A percentile compares a stretch with the other conserved stretches of the same genome.
Conservation (phyloP, 768 basidiomycete genomes). For the Suillus lakei region DNA sequence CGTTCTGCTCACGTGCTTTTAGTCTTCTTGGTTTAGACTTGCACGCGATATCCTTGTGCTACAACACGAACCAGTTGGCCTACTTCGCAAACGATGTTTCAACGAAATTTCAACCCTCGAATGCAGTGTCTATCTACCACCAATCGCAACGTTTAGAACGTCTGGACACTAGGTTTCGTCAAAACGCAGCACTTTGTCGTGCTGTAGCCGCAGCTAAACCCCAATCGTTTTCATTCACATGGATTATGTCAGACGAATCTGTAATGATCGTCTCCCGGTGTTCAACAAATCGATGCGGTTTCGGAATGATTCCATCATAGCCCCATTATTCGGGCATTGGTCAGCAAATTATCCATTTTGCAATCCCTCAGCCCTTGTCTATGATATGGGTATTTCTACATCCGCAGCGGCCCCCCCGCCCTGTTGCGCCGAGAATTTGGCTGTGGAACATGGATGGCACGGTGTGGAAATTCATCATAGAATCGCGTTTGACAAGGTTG, state of each 20-base stretch:
- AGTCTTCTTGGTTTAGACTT: slow-evolving; percentile 1
- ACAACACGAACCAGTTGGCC: slow-evolving; percentile 1
- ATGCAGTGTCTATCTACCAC: background rate
- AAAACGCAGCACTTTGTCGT: background rate
- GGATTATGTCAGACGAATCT: background rate
- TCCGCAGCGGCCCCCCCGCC: slow-evolving; percentile 5
- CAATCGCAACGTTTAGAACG: background rate
- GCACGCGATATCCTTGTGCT: slow-evolving; percentile 3
- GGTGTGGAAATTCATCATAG: background rate
- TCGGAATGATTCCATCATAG: background rate
- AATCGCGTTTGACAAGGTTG: background rate
- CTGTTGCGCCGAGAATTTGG: background rate
- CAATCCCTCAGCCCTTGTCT: slow-evolving; percentile 6
- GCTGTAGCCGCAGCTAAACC: background rate
- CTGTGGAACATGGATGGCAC: background rate
- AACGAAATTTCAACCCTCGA: background rate
- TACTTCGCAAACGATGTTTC: slow-evolving; percentile 1
- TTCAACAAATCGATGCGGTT: background rate
- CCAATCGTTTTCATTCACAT: background rate
- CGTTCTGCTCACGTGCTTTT: slow-evolving; percentile 7
- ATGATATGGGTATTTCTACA: slow-evolving; percentile 4
- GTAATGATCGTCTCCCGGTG: slow-evolving; percentile 2
- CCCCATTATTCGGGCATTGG: slow-evolving; percentile 2
- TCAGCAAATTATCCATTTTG: slow-evolving; percentile 1
- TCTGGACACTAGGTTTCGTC: background rate